phyloP scores from a whole-genome alignment of 768 basidiomycete species.

The Zangia roseola region DNA sequence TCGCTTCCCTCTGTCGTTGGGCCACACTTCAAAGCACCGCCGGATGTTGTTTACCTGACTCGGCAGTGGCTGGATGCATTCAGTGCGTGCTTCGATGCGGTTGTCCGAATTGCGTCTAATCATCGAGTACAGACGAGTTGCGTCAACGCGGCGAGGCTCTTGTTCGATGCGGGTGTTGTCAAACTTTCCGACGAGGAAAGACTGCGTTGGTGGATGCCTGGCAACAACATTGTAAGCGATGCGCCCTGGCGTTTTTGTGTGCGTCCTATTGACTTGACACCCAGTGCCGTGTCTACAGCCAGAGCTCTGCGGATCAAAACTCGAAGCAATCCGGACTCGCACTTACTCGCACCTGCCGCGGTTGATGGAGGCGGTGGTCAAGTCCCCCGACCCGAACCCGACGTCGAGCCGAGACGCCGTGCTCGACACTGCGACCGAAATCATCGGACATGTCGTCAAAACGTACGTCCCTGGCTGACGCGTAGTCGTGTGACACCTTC shows the following conservation, averaged over 20 bases:
- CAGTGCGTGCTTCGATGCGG: slow-evolving; percentile 41
- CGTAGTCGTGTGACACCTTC: too few relatives aligned
- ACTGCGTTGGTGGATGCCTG: slow-evolving; percentile 55
- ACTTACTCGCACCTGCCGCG: slow-evolving; percentile 80
- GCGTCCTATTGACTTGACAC: slow-evolving; percentile 10
- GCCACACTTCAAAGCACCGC: slow-evolving; percentile 54
- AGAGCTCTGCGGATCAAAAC: slow-evolving; percentile 57
- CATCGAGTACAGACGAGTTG: slow-evolving; percentile 55
- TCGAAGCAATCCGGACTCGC: slow-evolving; percentile 61
- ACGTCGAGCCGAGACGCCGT: slow-evolving; percentile 78
- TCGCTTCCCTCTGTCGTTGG: slow-evolving; percentile 67
- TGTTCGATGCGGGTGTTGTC: slow-evolving; percentile 76
- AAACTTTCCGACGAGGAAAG: slow-evolving; percentile 69
- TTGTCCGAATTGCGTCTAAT: slow-evolving; percentile 4
- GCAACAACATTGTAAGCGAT: slow-evolving; percentile 58
- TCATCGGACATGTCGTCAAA: slow-evolving; percentile 90
- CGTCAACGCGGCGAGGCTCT: slow-evolving; percentile 70
- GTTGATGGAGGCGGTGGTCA: slow-evolving; percentile 92
- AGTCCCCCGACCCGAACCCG: slow-evolving; percentile 90
- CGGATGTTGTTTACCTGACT: slow-evolving; percentile 73
- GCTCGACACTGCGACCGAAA: slow-evolving; percentile 88
- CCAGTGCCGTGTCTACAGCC: slow-evolving; percentile 64
- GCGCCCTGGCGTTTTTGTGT: background rate
- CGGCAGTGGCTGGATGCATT: slow-evolving; percentile 73
- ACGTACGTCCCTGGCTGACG: slow-evolving; percentile 48